Evolutionary conservation across 345 rosid genomes (phyloP), one percentile per base, ranked within the genome.

Genomic region (Eutrema yunnanense): DNA sequence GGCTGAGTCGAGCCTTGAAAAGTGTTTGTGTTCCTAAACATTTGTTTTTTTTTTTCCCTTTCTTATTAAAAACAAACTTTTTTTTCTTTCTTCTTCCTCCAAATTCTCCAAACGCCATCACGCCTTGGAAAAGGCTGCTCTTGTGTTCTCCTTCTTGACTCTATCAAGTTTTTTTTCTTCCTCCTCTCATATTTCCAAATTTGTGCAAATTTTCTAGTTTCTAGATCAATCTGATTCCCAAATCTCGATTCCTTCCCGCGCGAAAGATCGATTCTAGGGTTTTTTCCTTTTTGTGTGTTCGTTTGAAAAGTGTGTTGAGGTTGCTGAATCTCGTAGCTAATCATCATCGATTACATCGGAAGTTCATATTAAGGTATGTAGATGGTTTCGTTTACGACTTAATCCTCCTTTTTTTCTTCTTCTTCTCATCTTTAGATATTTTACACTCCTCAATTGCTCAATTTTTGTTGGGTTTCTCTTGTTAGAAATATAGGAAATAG

Each of bases 241-340:
- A 70, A 76, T 65, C 76, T 11, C 72, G 60, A 55, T 54, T 62
- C 56, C 14, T 65, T 68, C 69, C 69, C 54, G 76, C 72, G 43
- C 51, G 16, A 42, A 71, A 14, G 70, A 71, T 65, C 72, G 72
- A 42, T 59, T 71, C 62, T 77, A 77, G 80, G 76, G 73, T 77
- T 76, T 63, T 4, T 7, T 57, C 6, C 6, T 46, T 4, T 29
- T 5, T 43, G 1, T 62, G 46, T 65, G 2, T 14, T 27, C 47
- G 10, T 50, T 22, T 49, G 34, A 9, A 32, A 2, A 61, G 58
- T 19, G 59, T 65, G 60, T 33, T n/a, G 37, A 22, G 46, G 34
- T 57, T 66, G 30, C 72, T 53, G 51, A 75, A 36, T 68, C 69
- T 46, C 51, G 27, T 61, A 44, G 43, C 44, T 12, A 54, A 38